phyloP scores from a whole-genome alignment of 2,329 filamentous ascomycete species.

The Alternaria solani region DNA sequence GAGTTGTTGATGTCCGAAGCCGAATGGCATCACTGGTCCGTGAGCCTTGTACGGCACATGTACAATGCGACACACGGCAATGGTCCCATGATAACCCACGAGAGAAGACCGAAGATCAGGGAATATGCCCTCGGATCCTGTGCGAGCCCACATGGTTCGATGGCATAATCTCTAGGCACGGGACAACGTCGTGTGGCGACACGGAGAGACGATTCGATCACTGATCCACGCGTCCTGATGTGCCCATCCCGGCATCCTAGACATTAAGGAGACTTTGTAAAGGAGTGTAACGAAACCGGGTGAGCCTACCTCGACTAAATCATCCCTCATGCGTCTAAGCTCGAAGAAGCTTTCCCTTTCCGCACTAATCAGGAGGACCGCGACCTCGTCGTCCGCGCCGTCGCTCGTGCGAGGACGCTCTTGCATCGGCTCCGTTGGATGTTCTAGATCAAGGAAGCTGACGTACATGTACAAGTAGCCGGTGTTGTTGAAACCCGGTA shows the following conservation, averaged over 20 bases:
- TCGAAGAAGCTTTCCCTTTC: constrained; percentile 95
- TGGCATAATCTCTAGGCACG: neutral
- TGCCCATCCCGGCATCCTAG: neutral
- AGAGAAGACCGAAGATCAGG: neutral
- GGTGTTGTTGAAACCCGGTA: constrained; percentile 95
- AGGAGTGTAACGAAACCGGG: constrained; percentile 6
- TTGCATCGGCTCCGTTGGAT: constrained; percentile 54
- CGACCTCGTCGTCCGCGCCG: constrained; percentile 73
- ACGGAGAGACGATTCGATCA: constrained; percentile 4
- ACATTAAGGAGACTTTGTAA: constrained; percentile 26
- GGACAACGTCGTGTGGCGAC: neutral
- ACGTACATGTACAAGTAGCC: constrained; percentile 99
- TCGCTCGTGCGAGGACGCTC: constrained; percentile 49
- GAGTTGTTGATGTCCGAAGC: constrained; percentile 7
- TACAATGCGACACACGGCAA: constrained; percentile 1
- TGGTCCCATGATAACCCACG: constrained; percentile 3
- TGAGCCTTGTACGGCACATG: constrained; percentile 1
- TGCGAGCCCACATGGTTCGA: constrained; percentile 10
- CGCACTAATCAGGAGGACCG: constrained; percentile 89
- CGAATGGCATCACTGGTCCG: constrained; percentile 3
- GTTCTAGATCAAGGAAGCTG: constrained; percentile 80
- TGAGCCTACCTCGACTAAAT: constrained; percentile 62
- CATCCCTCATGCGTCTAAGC: constrained; percentile 74
- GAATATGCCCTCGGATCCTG: constrained; percentile 10
- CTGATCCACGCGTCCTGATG: neutral